Conservation (phyloP, 2,329 filamentous ascomycete species). For the Colletotrichum sp. region DNA sequence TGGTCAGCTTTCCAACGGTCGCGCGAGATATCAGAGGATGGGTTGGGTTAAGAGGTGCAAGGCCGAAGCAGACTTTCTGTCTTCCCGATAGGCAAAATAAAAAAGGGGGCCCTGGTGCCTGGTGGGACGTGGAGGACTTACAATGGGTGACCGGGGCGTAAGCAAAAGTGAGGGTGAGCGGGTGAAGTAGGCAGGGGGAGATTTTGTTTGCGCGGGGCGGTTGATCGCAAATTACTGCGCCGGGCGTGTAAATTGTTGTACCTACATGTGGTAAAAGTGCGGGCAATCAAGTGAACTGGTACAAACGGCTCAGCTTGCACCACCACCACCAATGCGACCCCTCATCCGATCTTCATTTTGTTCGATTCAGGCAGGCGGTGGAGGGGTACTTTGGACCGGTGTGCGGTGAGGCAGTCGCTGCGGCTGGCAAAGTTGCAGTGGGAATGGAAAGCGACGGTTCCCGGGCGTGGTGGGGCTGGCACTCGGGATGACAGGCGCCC, state of each 20-base stretch:
- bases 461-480: not conserved
- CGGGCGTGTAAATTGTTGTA: not conserved
- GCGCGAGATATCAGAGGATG: not conserved
- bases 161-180: not conserved
- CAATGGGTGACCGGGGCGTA: not conserved
- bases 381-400: not conserved
- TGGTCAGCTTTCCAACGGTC: not conserved
- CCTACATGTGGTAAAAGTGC: not conserved
- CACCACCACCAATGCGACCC: not conserved
- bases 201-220: conserved; percentile 10
- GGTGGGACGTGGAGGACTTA: not conserved
- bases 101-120: not conserved
- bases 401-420: not conserved
- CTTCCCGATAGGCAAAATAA: not conserved
- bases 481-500: conserved; percentile 10
- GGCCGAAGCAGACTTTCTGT: not conserved
- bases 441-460: not conserved
- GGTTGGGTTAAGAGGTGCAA: not conserved
- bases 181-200: not conserved
- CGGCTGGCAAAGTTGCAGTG: not conserved
- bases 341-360: conserved; percentile 14
- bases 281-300: not conserved
- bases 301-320: not conserved
- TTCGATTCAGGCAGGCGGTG: conserved; percentile 11
- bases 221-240: conserved; percentile 15